Conservation (phyloP, 2,329 filamentous ascomycete genomes). For the Penicillium sp. region DNA sequence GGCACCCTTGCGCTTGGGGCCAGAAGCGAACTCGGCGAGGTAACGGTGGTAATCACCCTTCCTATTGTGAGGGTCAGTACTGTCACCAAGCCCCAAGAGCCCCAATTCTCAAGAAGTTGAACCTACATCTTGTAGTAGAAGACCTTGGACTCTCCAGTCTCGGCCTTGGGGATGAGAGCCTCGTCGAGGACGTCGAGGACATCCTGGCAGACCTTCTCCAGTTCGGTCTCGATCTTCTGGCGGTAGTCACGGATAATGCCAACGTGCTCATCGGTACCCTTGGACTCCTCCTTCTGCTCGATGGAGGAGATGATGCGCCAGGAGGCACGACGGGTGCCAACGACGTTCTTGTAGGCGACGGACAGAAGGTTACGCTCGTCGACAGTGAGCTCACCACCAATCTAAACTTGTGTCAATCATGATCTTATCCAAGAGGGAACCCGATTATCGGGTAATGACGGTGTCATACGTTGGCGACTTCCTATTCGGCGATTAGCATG, state of each 20-base stretch:
- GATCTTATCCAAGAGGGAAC: not conserved
- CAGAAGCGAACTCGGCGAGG: conserved; percentile 92
- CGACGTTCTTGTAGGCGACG: conserved; percentile 99
- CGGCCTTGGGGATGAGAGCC: conserved; percentile 90
- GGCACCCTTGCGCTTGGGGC: conserved; percentile 92
- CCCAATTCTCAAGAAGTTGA: not conserved
- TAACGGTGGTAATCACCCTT: conserved; percentile 99
- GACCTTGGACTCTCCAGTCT: conserved; percentile 97
- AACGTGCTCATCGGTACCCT: conserved; percentile 95
- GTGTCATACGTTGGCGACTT: conserved; percentile 83
- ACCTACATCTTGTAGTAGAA: conserved; percentile 99
- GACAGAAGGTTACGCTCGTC: conserved; percentile 89
- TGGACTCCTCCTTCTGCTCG: conserved; percentile 99
- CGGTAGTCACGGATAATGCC: conserved; percentile 94
- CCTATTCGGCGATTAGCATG: conserved; percentile 53
- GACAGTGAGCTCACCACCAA: conserved; percentile 68
- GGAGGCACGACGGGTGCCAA: conserved; percentile 95
- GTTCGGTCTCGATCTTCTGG: conserved; percentile 95
- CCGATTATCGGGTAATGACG: conserved; percentile 12
- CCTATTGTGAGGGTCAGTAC: conserved; percentile 74
- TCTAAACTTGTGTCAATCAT: conserved; percentile 44
- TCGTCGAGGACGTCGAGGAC: conserved; percentile 93
- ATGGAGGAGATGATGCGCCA: conserved; percentile 99
- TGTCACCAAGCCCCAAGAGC: conserved; percentile 58
- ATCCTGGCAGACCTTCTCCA: conserved; percentile 98